Evolutionary conservation across 1,284 basidiomycete species (phyloP).

Genomic region (Leccinum ponderosum): DNA sequence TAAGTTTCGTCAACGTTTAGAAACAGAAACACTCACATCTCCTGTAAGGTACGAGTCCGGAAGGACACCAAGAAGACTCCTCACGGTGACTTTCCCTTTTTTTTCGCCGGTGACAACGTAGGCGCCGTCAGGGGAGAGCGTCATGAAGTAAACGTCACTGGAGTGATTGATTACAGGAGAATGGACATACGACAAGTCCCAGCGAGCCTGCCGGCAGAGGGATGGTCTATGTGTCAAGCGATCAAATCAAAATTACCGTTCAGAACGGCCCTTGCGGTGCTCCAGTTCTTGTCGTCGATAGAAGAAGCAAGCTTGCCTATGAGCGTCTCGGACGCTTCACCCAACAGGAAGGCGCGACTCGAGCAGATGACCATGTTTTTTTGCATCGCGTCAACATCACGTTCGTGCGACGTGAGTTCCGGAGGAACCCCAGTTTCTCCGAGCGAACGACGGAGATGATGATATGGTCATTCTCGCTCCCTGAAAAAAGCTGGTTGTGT

Average conservation of each 20-base stretch:
- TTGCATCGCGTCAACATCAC: slow-evolving; percentile 71
- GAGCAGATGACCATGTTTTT: slow-evolving; percentile 54
- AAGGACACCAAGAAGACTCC: too few species aligned
- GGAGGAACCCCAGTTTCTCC: slow-evolving; percentile 47
- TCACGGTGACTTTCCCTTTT: too few species aligned
- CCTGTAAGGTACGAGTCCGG: too few species aligned
- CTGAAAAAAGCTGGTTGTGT: slow-evolving; percentile 19
- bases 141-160: too few species aligned
- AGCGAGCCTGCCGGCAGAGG: background rate
- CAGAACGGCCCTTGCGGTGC: slow-evolving; percentile 18
- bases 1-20: too few species aligned
- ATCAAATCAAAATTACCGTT: background rate
- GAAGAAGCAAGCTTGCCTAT: slow-evolving; percentile 47
- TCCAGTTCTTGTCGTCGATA: slow-evolving; percentile 41
- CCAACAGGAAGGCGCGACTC: slow-evolving; percentile 45
- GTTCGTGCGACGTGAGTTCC: slow-evolving; percentile 54
- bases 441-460: slow-evolving; percentile 62
- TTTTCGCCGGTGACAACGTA: too few species aligned
- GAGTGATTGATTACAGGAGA: too few species aligned
- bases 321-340: slow-evolving; percentile 41
- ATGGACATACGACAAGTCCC: background rate
- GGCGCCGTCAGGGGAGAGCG: too few species aligned
- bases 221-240: too few species aligned
- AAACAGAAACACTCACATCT: too few species aligned
- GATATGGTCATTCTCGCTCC: slow-evolving; percentile 49